Evolutionary conservation across 2,329 filamentous ascomycete genomes (phyloP).

Genomic region (Ophiostoma quercus): DNA sequence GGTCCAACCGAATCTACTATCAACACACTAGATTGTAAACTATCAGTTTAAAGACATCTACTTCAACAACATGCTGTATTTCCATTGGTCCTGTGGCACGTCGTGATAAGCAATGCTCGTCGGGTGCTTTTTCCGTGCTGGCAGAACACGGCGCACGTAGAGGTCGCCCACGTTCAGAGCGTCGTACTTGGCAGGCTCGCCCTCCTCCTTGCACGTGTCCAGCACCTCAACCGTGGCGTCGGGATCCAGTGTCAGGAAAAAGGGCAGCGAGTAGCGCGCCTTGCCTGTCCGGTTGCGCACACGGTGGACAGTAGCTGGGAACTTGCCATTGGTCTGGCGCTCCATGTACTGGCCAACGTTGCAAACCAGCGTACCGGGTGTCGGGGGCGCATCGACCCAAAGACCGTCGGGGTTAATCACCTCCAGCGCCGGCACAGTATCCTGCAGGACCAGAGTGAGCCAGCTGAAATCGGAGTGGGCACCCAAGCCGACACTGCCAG

Average conservation of each 20-base stretch:
- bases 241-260: slow-evolving; percentile 49
- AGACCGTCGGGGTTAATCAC: slow-evolving; percentile 37
- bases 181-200: slow-evolving; percentile 2
- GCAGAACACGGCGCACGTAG: slow-evolving; percentile 3
- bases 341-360: slow-evolving; percentile 51
- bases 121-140: slow-evolving; percentile 18
- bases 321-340: slow-evolving; percentile 45
- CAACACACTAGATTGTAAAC: not conserved
- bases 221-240: slow-evolving; percentile 32
- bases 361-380: slow-evolving; percentile 37
- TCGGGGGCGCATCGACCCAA: slow-evolving; percentile 32
- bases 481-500: slow-evolving; percentile 38
- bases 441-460: slow-evolving; percentile 47
- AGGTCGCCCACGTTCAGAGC: slow-evolving; percentile 7
- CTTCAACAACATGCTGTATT: slow-evolving; percentile 12
- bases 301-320: slow-evolving; percentile 46
- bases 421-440: slow-evolving; percentile 39
- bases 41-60: not conserved
- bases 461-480: slow-evolving; percentile 46
- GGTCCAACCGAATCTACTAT: not conserved
- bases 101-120: slow-evolving; percentile 17
- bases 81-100: slow-evolving; percentile 16
- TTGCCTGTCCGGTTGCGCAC: slow-evolving; percentile 41
- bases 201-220: not conserved
- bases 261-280: slow-evolving; percentile 50